Conservation (phyloP, 257 asterid genomes). For the Solanum corneliomulleri region DNA sequence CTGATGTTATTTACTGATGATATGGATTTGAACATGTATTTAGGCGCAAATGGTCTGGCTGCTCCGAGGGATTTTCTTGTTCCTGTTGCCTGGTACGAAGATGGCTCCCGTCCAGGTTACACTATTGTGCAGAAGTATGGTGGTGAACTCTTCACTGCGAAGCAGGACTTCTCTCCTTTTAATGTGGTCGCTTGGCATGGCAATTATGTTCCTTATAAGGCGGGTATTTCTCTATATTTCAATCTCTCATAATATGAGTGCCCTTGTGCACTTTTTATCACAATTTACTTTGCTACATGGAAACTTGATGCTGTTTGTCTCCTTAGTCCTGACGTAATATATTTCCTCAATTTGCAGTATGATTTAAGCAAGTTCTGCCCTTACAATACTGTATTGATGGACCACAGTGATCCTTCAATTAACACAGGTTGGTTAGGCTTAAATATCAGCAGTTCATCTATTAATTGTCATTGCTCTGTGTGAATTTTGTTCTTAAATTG, state of each 20-base stretch:
- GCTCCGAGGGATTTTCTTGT: slow-evolving; percentile 84
- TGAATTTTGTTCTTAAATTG: not conserved
- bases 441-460: not conserved
- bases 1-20: not conserved
- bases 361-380: slow-evolving; percentile 92
- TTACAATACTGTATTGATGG: slow-evolving; percentile 79
- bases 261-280: not conserved
- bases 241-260: not conserved
- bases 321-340: slow-evolving; percentile 11
- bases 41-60: slow-evolving; percentile 98
- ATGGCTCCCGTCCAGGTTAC: slow-evolving; percentile 52
- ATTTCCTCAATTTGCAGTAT: slow-evolving; percentile 46
- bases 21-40: slow-evolving; percentile 1
- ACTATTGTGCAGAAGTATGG: slow-evolving; percentile 90
- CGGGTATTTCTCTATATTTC: not conserved
- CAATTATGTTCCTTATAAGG: slow-evolving; percentile 89
- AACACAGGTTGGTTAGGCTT: slow-evolving; percentile 55
- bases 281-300: not conserved
- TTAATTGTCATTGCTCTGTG: not conserved
- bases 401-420: slow-evolving; percentile 94
- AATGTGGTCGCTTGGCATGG: slow-evolving; percentile 99
- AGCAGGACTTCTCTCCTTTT: slow-evolving; percentile 92
- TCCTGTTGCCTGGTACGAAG: slow-evolving; percentile 84
- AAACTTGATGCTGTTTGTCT: not conserved
- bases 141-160: slow-evolving; percentile 90